Conservation (phyloP, 2,329 filamentous ascomycete genomes). For the Aureobasidium sp. region DNA sequence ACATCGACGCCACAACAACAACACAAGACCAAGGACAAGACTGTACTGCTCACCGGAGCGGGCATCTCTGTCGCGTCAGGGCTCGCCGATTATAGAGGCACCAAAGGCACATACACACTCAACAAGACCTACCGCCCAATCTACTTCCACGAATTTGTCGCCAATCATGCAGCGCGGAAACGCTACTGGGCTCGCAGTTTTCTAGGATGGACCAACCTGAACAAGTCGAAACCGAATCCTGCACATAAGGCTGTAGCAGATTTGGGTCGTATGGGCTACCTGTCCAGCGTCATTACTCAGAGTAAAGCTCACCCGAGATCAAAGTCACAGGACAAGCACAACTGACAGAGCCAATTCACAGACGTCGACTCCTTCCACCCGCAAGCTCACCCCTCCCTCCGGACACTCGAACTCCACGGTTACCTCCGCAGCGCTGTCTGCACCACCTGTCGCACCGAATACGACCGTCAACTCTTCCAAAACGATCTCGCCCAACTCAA, state of each 20-base stretch:
- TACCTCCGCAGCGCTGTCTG: slow-evolving; percentile 79
- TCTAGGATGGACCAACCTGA: slow-evolving; percentile 79
- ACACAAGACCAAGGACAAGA: slow-evolving; percentile 49
- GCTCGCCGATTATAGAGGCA: slow-evolving; percentile 84
- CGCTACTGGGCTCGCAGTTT: slow-evolving; percentile 95
- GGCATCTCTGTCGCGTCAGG: slow-evolving; percentile 92
- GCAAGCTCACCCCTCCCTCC: slow-evolving; percentile 63
- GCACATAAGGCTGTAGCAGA: slow-evolving; percentile 71
- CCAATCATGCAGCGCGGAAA: slow-evolving; percentile 75
- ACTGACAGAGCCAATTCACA: slow-evolving; percentile 18
- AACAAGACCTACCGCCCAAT: slow-evolving; percentile 88
- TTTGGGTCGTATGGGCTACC: slow-evolving; percentile 63
- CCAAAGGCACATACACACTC: slow-evolving; percentile 83
- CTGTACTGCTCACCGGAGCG: slow-evolving; percentile 68
- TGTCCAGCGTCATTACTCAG: slow-evolving; percentile 79
- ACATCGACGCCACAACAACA: slow-evolving; percentile 39
- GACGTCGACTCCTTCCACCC: slow-evolving; percentile 92
- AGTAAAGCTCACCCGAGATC: slow-evolving; percentile 37
- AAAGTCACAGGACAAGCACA: background rate
- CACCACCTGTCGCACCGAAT: slow-evolving; percentile 66
- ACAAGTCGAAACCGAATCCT: slow-evolving; percentile 70
- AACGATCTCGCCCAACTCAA: slow-evolving; percentile 68
- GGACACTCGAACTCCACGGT: slow-evolving; percentile 83
- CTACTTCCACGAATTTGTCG: slow-evolving; percentile 84
- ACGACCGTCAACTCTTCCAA: slow-evolving; percentile 69